These are phyloP conservation scores for Colletotrichum eleusines DNA, from an alignment of 2,329 filamentous ascomycete species.

Conservation along the genomic window DNA sequence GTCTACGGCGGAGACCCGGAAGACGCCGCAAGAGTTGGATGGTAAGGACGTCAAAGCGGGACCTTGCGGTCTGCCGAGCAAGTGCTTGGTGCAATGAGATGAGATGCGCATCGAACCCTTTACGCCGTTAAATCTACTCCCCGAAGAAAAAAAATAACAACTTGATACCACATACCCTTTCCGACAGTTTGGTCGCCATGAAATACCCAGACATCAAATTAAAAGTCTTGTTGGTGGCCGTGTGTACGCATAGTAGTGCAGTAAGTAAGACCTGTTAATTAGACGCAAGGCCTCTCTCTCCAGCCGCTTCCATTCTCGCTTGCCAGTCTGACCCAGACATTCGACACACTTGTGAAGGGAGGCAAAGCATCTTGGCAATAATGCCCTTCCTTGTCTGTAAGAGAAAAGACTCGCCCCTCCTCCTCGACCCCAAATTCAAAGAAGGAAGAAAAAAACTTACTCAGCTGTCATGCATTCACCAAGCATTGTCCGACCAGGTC, in stretches of 20 bases:
- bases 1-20: conserved; percentile 36
- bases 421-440: too few species aligned
- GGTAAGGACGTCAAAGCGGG: conserved; percentile 63
- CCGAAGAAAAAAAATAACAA: conserved; percentile 12
- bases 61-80: conserved; percentile 81
- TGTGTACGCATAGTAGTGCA: not conserved
- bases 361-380: not conserved
- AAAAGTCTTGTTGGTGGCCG: not conserved
- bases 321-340: not conserved
- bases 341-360: not conserved
- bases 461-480: not conserved
- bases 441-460: not conserved
- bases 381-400: too few species aligned
- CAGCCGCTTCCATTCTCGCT: not conserved
- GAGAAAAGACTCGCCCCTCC: too few species aligned
- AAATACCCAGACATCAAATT: not conserved
- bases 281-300: not conserved
- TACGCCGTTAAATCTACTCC: not conserved
- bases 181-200: too few species aligned
- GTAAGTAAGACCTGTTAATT: too few species aligned
- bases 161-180: conserved; percentile 7
- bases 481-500: not conserved
- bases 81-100: conserved; percentile 75
- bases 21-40: conserved; percentile 49
- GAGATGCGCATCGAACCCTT: not conserved